Evolutionary conservation across 2,329 filamentous ascomycete species (phyloP).

Genomic region (Gremmenia infestans): DNA sequence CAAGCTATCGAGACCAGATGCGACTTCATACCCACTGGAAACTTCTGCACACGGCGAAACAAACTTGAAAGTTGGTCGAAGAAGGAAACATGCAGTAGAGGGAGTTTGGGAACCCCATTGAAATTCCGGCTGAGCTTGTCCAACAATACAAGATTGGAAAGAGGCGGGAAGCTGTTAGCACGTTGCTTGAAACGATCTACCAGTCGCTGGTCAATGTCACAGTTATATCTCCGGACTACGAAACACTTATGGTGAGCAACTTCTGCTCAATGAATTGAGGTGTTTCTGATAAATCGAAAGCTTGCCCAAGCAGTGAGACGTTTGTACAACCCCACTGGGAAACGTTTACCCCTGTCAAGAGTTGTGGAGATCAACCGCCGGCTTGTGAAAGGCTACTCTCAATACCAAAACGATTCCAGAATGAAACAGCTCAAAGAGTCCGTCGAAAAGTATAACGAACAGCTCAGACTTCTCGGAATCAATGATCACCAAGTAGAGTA

Average conservation of each 20-base stretch:
- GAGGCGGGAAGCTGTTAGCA: constrained; percentile 66
- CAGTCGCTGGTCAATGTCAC: constrained; percentile 83
- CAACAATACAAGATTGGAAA: constrained; percentile 73
- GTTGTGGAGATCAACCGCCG: constrained; percentile 91
- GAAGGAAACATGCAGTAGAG: too few relatives aligned
- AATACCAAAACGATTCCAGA: constrained; percentile 64
- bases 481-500: constrained; percentile 70
- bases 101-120: constrained; percentile 76
- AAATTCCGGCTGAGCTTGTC: constrained; percentile 75
- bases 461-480: constrained; percentile 77
- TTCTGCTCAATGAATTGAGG: too few relatives aligned
- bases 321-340: constrained; percentile 52
- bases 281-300: constrained; percentile 32
- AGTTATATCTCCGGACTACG: constrained; percentile 86
- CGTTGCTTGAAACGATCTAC: constrained; percentile 78
- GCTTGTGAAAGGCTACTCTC: constrained; percentile 83
- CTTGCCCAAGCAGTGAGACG: constrained; percentile 83
- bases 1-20: too few relatives aligned
- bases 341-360: constrained; percentile 78
- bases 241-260: constrained; percentile 54
- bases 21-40: too few relatives aligned
- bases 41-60: too few relatives aligned
- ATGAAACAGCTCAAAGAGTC: constrained; percentile 68
- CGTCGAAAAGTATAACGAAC: constrained; percentile 58
- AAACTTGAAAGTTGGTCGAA: too few relatives aligned